Evolutionary conservation across 768 basidiomycete genomes (phyloP), one percentile per base, ranked within the genome.

Genomic region (Boletus subcaerulescens): DNA sequence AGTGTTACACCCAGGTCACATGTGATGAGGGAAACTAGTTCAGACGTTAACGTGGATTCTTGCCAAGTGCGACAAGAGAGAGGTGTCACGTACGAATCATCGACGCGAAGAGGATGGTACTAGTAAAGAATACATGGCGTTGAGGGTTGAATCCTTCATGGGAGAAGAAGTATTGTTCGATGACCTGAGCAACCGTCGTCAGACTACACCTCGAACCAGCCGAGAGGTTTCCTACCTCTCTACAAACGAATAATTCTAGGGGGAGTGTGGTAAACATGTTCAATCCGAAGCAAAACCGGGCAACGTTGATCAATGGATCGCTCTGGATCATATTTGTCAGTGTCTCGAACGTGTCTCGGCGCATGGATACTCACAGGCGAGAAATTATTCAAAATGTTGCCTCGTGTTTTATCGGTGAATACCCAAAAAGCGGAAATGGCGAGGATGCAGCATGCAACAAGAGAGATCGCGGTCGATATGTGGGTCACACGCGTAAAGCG

Each of bases 261-360:
- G 97, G 97, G 20, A 98, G 82, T 0, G 97, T 99, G 1, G 95
- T 95, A 64, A 98, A 97, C 97, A 98, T 99, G 71, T 96, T 97
- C 59, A 94, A 70, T 12, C 93, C 94, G 66, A 95, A 93, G 66
- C 90, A 93, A 61, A 97, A 91, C 15, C 97, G 82, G 3, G 97
- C 97, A 48, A 98, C 77, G 65, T 98, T 98, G 74, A 98, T 97
- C 53, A 98, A 63, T n/a, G 86, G 82, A 64, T 96, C 91, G 59
- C 80, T 78, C 85, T 90, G 64, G 10, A 7, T 18, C 52, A 5
- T 48, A n/a, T 45, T n/a, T 20, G 11, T 52, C 48, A 59, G 58
- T n/a, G 3, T 45, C 46, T 44, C 36, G 26, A 48, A 57, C 3
- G 44, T 33, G 32, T n/a, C 17, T 20, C 4, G 9, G 14, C 0